Conservation (phyloP, 352 stramenopile species). For the Phytophthora multivora region DNA sequence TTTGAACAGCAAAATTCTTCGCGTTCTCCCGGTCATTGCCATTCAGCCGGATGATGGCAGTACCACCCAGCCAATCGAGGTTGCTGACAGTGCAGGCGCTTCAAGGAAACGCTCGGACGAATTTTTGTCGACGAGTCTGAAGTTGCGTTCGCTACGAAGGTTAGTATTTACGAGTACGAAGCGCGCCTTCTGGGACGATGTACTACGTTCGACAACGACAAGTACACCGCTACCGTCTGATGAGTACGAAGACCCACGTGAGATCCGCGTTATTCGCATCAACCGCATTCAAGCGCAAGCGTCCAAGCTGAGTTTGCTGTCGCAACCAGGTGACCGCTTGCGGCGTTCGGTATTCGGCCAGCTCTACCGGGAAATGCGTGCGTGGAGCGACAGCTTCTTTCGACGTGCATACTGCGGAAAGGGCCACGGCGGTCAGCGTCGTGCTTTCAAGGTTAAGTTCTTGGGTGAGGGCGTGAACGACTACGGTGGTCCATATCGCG, state of each 20-base stretch:
- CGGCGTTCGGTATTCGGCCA: slow-evolving; percentile 97
- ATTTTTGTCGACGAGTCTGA: slow-evolving; percentile 77
- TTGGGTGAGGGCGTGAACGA: slow-evolving; percentile 98
- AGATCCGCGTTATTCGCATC: slow-evolving; percentile 97
- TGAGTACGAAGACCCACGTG: slow-evolving; percentile 98
- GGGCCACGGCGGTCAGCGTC: slow-evolving; percentile 96
- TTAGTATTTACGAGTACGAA: slow-evolving; percentile 94
- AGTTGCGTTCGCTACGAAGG: slow-evolving; percentile 72
- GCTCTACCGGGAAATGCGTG: slow-evolving; percentile 95
- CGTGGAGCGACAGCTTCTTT: slow-evolving; percentile 95
- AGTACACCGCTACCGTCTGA: slow-evolving; percentile 97
- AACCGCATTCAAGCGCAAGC: slow-evolving; percentile 96
- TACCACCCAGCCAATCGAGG: slow-evolving; percentile 55
- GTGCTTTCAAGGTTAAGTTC: slow-evolving; percentile 99
- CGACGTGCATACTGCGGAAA: slow-evolving; percentile 97
- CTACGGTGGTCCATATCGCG: slow-evolving; percentile 98
- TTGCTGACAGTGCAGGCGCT: slow-evolving; percentile 20
- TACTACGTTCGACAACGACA: slow-evolving; percentile 95
- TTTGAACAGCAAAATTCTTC: slow-evolving; percentile 91
- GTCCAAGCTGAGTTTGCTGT: slow-evolving; percentile 86
- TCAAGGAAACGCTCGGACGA: slow-evolving; percentile 36
- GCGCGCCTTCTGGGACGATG: slow-evolving; percentile 91
- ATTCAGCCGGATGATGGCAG: slow-evolving; percentile 65
- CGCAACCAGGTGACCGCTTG: slow-evolving; percentile 88
- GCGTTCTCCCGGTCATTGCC: slow-evolving; percentile 82